phyloP scores from a whole-genome alignment of 2,329 filamentous ascomycete genomes.

The Pseudocercospora macadamiae region DNA sequence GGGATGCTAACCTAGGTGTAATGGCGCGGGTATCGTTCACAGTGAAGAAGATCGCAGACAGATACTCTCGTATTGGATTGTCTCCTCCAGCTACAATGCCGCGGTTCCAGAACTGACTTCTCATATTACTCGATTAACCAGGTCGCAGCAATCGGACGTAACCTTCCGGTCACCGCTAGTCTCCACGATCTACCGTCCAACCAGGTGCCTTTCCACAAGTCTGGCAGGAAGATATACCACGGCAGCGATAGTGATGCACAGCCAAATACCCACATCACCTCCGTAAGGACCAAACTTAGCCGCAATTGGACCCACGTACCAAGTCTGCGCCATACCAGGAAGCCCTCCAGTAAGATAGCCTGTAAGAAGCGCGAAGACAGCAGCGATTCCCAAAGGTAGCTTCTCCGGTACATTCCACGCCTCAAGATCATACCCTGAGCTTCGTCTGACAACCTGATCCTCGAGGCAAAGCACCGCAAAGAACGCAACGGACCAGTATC shows the following conservation, averaged over 20 bases:
- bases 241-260: not conserved
- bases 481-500: not conserved
- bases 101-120: too few relatives aligned
- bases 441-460: not conserved
- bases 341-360: slow-evolving; percentile 16
- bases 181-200: too few relatives aligned
- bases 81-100: too few relatives aligned
- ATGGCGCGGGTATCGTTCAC: too few relatives aligned
- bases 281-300: not conserved
- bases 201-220: not conserved
- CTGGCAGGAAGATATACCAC: not conserved
- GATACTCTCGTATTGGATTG: too few relatives aligned
- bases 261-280: not conserved
- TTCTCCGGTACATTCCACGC: slow-evolving; percentile 9
- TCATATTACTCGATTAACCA: too few relatives aligned
- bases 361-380: slow-evolving; percentile 8
- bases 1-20: too few relatives aligned
- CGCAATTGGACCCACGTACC: slow-evolving; percentile 16
- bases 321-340: slow-evolving; percentile 15
- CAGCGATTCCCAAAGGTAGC: slow-evolving; percentile 15
- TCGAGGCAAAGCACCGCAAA: not conserved
- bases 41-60: too few relatives aligned
- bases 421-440: slow-evolving; percentile 12
- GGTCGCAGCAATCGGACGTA: too few relatives aligned
- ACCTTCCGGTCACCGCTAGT: too few relatives aligned